Conservation (phyloP, 108 stramenopile genomes). For the Pseudonitzschia delicatissima region DNA sequence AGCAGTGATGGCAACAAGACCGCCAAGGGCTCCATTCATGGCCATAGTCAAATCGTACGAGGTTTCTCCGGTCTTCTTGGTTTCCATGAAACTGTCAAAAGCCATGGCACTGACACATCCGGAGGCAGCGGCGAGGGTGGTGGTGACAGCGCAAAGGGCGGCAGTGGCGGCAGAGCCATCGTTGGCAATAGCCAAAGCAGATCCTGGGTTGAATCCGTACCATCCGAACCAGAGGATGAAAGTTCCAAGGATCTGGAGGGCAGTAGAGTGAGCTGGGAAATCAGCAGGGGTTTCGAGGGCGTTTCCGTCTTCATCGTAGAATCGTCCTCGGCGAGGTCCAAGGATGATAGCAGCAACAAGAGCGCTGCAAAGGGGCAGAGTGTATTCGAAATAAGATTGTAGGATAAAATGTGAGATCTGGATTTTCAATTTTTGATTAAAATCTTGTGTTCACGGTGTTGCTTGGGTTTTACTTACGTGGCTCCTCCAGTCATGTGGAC, state of each 20-base stretch:
- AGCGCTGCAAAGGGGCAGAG: constrained; percentile 25
- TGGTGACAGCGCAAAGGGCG: constrained; percentile 83
- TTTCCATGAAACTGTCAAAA: constrained; percentile 57
- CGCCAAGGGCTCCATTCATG: constrained; percentile 84
- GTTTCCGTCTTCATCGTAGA: constrained; percentile 81
- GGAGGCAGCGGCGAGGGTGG: constrained; percentile 79
- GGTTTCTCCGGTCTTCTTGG: constrained; percentile 52
- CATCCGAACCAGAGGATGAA: constrained; percentile 92
- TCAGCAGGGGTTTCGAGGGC: constrained; percentile 53
- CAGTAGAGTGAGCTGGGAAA: constrained; percentile 70
- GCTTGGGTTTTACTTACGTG: constrained; percentile 23
- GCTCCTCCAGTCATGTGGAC: constrained; percentile 93
- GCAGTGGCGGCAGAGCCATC: constrained; percentile 48
- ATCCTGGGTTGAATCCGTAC: constrained; percentile 93
- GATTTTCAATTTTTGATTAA: too few relatives aligned
- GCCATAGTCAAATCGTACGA: constrained; percentile 74
- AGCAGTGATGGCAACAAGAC: constrained; percentile 92
- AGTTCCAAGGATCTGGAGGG: constrained; percentile 77
- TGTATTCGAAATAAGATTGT: not conserved
- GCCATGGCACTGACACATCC: constrained; percentile 80
- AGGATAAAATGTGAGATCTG: not conserved
- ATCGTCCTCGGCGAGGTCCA: constrained; percentile 85
- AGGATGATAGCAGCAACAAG: constrained; percentile 79
- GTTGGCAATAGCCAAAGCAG: constrained; percentile 68
- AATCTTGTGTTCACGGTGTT: too few relatives aligned